Evolutionary conservation across 441 rosid genomes (phyloP).

Genomic region (Jatropha multifida): DNA sequence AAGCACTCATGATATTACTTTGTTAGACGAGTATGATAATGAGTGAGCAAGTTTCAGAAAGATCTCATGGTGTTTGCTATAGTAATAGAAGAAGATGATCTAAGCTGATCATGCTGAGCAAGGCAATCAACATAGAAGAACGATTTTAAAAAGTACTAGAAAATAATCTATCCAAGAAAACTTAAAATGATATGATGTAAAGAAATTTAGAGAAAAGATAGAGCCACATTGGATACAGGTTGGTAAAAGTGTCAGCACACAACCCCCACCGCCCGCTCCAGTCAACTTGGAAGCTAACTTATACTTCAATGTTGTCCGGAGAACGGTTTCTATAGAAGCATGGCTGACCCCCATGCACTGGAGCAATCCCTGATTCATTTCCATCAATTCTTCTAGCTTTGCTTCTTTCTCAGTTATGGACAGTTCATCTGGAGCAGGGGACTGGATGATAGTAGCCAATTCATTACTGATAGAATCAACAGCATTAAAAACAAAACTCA

Average conservation of each 20-base stretch:
- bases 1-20: background rate
- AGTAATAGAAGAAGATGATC: background rate
- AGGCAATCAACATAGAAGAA: constrained; percentile 7
- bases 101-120: background rate
- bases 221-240: constrained; percentile 59
- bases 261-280: constrained; percentile 98
- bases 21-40: background rate
- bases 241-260: constrained; percentile 82
- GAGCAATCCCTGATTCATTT: constrained; percentile 92
- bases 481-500: constrained; percentile 67
- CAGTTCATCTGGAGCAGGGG: constrained; percentile 44
- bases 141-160: background rate
- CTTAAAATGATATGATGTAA: background rate
- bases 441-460: constrained; percentile 55
- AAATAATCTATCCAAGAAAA: background rate
- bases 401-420: constrained; percentile 60
- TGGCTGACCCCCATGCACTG: constrained; percentile 92
- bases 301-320: constrained; percentile 70
- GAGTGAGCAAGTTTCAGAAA: background rate
- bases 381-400: constrained; percentile 74
- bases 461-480: constrained; percentile 84
- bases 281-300: constrained; percentile 83
- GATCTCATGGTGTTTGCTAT: background rate
- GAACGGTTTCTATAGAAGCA: constrained; percentile 74
- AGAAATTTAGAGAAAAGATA: background rate